Base-by-base conservation (phyloP, 331 rosid genomes). In the Malus hybrid region DNA sequence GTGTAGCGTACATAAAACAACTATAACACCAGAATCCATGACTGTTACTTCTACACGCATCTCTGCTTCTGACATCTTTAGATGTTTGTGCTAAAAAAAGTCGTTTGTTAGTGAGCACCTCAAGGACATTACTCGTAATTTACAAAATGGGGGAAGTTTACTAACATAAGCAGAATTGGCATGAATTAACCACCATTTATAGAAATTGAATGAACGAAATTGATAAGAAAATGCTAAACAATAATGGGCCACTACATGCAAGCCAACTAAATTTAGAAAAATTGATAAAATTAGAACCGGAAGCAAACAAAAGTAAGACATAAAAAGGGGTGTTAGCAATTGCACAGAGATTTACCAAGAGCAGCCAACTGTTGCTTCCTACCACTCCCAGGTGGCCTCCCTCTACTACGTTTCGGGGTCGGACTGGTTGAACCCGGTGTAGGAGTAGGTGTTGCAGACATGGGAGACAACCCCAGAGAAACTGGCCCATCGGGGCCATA, bases 381-480 rank as follows among this genome's bases (percentile, higher is more conserved):
- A 63, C 99, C 97, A 77, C 84, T 85, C 73, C 99, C 99, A n/a
- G 87, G 98, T 0, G 97, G 97, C 55, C 98, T 90, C 26, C 97
- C 97, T 68, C 93, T 76, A 32, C 81, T 81, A 33, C 91, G 81
- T 73, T 85, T 92, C 30, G 84, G 79, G 6, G 86, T 55, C 1
- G 82, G 80, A 28, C 86, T 63, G 75, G 72, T 71, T 16, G 90
- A 82, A 1, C 84, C 95, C 0, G 87, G 92, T 14, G 83, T 58
- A 30, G 87, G 80, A 70, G 83, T 85, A 63, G 87, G 85, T 66
- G 87, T 63, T 30, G 74, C 86, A 66, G 96, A 81, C 90, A 87
- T 74, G 22, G 97, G 86, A 84, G 97, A 88, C 74, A 92, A 82
- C 55, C 86, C 83, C 89, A 95, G 76, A 53, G 97, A 86, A 78